Conservation (phyloP, 1,284 basidiomycete genomes). For the Macrocybe sp. region DNA sequence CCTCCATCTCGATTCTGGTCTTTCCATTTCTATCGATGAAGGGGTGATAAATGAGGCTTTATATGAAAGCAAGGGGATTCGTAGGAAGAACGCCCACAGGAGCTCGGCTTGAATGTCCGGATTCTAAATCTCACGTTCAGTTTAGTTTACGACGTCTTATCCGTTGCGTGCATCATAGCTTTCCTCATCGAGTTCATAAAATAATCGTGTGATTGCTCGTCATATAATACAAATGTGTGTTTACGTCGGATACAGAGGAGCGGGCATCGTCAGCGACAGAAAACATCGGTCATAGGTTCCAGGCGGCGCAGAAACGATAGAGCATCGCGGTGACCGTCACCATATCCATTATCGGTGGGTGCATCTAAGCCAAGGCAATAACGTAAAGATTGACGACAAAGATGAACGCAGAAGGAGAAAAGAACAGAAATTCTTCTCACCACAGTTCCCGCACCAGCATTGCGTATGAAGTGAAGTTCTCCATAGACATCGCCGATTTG, state of each 20-base stretch:
- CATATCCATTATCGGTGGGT: slow-evolving; percentile 83
- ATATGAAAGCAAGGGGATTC: too few relatives aligned
- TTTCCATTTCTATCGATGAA: slow-evolving; percentile 24
- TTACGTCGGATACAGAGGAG: too few relatives aligned
- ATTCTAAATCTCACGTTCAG: too few relatives aligned
- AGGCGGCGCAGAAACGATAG: slow-evolving; percentile 69
- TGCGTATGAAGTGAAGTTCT: slow-evolving; percentile 75
- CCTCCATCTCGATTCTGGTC: slow-evolving; percentile 15
- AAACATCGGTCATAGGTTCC: slow-evolving; percentile 47
- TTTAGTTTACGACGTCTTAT: too few relatives aligned
- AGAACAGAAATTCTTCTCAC: slow-evolving; percentile 36
- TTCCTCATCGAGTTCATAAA: too few relatives aligned
- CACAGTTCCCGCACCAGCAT: slow-evolving; percentile 73
- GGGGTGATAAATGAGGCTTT: too few relatives aligned
- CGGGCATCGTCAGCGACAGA: neutral
- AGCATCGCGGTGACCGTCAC: slow-evolving; percentile 80
- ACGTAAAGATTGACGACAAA: slow-evolving; percentile 17
- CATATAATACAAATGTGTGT: too few relatives aligned
- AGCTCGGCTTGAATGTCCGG: too few relatives aligned
- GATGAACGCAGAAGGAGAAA: slow-evolving; percentile 13
- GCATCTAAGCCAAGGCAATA: slow-evolving; percentile 45
- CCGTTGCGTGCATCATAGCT: too few relatives aligned
- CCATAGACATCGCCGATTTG: slow-evolving; percentile 80
- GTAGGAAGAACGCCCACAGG: too few relatives aligned
- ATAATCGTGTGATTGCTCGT: too few relatives aligned